A percentile compares a stretch with the other conserved stretches of the same genome.
These are phyloP conservation scores for Hemisphaericaspora lyxosophila DNA, from an alignment of 1,139 yeast species.

Conservation along the genomic window DNA sequence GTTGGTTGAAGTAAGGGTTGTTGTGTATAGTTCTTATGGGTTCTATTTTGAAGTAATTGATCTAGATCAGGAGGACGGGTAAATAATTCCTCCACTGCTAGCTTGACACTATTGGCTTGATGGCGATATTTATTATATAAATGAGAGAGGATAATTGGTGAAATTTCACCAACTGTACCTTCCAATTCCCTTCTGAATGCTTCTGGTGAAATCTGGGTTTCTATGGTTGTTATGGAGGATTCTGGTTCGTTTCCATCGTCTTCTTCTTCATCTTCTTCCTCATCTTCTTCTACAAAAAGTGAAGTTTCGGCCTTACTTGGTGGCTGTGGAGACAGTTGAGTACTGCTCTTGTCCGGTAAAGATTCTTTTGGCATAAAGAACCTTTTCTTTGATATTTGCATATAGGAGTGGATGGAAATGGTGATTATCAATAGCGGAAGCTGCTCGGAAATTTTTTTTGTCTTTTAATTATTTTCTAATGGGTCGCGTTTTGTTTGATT, in stretches of 20 bases:
- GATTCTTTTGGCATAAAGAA: slow-evolving; percentile 13
- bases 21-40: slow-evolving; percentile 5
- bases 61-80: slow-evolving; percentile 15
- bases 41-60: slow-evolving; percentile 4
- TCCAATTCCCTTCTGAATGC: slow-evolving; percentile 22
- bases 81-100: slow-evolving; percentile 33
- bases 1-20: neutral
- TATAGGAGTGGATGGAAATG: slow-evolving; percentile 1
- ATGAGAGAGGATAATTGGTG: slow-evolving; percentile 15
- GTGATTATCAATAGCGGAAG: too few relatives aligned
- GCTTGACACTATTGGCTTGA: slow-evolving; percentile 23
- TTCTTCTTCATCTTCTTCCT: slow-evolving; percentile 10
- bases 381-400: slow-evolving; percentile 12
- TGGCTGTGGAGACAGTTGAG: neutral
- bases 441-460: neutral
- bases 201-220: slow-evolving; percentile 10
- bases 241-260: slow-evolving; percentile 1
- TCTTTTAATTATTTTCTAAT: too few relatives aligned
- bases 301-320: slow-evolving; percentile 8
- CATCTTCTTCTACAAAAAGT: slow-evolving; percentile 21
- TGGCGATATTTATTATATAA: slow-evolving; percentile 25
- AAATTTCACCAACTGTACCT: slow-evolving; percentile 22
- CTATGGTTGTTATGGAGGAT: neutral
- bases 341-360: neutral
- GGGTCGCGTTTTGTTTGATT: too few relatives aligned